phyloP scores from a whole-genome alignment of 495 filamentous ascomycete genomes.

The Hypoxylon trugodes region DNA sequence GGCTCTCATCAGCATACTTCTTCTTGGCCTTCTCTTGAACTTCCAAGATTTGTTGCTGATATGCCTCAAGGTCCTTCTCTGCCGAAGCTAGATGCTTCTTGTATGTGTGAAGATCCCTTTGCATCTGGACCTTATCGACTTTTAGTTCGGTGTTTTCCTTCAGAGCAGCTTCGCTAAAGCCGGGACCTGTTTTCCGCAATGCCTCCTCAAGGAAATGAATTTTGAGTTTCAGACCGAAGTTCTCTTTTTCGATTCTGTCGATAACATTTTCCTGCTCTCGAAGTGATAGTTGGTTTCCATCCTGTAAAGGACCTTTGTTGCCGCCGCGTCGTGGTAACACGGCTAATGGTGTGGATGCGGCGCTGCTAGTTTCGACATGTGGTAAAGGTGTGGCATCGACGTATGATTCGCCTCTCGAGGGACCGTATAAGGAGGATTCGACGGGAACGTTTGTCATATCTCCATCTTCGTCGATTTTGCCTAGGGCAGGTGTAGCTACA shows the following conservation, averaged over 20 bases:
- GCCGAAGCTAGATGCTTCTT: slow-evolving; percentile 79
- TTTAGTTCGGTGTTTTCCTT: slow-evolving; percentile 97
- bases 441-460: slow-evolving; percentile 70
- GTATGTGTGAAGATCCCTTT: slow-evolving; percentile 83
- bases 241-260: slow-evolving; percentile 93
- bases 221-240: slow-evolving; percentile 81
- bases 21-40: slow-evolving; percentile 79
- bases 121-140: slow-evolving; percentile 85
- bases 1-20: slow-evolving; percentile 71
- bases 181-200: slow-evolving; percentile 82
- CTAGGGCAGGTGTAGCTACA: slow-evolving; percentile 74
- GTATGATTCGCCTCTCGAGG: slow-evolving; percentile 61
- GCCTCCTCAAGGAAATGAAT: slow-evolving; percentile 83
- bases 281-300: slow-evolving; percentile 87
- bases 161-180: slow-evolving; percentile 84
- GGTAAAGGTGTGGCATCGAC: slow-evolving; percentile 65
- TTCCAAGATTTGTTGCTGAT: slow-evolving; percentile 78
- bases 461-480: slow-evolving; percentile 69
- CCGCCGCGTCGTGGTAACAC: slow-evolving; percentile 65
- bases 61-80: slow-evolving; percentile 81
- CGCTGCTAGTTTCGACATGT: slow-evolving; percentile 77
- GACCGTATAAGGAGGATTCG: slow-evolving; percentile 74
- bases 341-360: slow-evolving; percentile 80
- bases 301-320: slow-evolving; percentile 69
- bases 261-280: slow-evolving; percentile 96